Evolutionary conservation across 768 basidiomycete species (phyloP), one percentile per base, ranked within the genome.

Genomic region (Amanita phalloides): DNA sequence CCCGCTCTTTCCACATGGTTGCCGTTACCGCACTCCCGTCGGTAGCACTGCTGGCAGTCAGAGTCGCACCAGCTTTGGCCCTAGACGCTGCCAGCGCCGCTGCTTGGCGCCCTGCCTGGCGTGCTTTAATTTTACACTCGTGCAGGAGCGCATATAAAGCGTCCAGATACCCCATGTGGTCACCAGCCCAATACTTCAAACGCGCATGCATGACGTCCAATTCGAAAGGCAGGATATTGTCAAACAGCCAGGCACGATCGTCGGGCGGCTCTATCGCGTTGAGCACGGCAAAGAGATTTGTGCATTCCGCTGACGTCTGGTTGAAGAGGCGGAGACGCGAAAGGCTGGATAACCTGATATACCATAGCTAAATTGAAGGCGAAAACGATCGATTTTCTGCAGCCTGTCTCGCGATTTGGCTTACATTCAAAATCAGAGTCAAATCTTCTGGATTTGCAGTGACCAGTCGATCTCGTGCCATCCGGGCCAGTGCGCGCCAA

Each of bases 1-100:
- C 81, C 51, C 89, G 78, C 64, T 92, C 89, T 54, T 81, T 81
- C 89, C 89, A 92, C 87, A 90, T 90, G 47, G 74, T 71, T 17
- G 72, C 63, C 30, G 68, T 57, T 7, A 60, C 62, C 5, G 61
- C 47, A 11, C 35, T 45, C 20, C 43, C 50, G 53, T 77, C 74
- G n/a, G 14, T 26, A n/a, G 14, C 28, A 38, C 56, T 58, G 21
- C 61, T 61, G 17, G 20, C 23, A 8, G 20, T 13, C 5, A 13
- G 32, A 45, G 20, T 11, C n/a, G 17, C 26, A 14, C 42, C 42
- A 2, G 41, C 39, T 17, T 17, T 21, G 7, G 26, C 49, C 17
- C 35, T 45, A 30, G 51, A 41, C 8, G 43, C 33, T 26, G 51
- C 51, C 3, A 45, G 25, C 5, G 51, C 51, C 10, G 44, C 33